Evolutionary conservation across 225 moss, liverwort and hornwort species (phyloP).

Genomic region (Sphagnum contortum): DNA sequence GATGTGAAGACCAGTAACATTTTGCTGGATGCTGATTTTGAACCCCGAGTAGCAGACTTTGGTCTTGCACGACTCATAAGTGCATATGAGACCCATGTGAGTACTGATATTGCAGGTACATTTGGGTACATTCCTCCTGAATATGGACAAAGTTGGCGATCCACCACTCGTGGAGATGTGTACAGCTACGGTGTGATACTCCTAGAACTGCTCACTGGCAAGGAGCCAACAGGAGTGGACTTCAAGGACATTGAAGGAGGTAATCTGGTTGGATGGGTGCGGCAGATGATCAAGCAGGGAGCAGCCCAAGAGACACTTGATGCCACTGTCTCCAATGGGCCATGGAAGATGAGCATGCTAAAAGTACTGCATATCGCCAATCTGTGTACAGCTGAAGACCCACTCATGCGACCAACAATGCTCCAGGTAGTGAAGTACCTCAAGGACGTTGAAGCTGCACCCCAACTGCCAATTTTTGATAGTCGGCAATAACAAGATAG

Average conservation of each 20-base stretch:
- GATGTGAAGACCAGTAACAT: constrained; percentile 86
- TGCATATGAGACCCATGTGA: constrained; percentile 51
- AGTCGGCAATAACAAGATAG: too few relatives aligned
- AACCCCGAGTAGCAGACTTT: constrained; percentile 79
- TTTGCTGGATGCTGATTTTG: constrained; percentile 66
- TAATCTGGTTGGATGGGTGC: constrained; percentile 43
- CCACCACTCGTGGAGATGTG: constrained; percentile 53
- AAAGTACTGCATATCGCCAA: constrained; percentile 33
- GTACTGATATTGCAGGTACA: constrained; percentile 44
- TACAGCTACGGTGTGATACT: constrained; percentile 60
- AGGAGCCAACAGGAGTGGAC: constrained; percentile 43
- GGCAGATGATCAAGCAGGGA: constrained; percentile 30
- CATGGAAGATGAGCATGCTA: constrained; percentile 43
- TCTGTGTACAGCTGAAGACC: constrained; percentile 44
- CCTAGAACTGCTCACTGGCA: constrained; percentile 45
- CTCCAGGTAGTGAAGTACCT: constrained; percentile 47
- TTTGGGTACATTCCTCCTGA: constrained; percentile 52
- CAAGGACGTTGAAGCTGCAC: constrained; percentile 24
- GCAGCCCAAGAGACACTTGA: constrained; percentile 21
- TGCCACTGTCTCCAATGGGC: constrained; percentile 28
- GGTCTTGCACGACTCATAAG: constrained; percentile 49
- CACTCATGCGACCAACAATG: constrained; percentile 39
- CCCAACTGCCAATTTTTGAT: too few relatives aligned
- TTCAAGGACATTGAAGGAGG: constrained; percentile 31
- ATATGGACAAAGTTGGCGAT: constrained; percentile 49